Base-by-base conservation (phyloP, 805 yeast species). In the Hanseniaspora jakobsenii region DNA sequence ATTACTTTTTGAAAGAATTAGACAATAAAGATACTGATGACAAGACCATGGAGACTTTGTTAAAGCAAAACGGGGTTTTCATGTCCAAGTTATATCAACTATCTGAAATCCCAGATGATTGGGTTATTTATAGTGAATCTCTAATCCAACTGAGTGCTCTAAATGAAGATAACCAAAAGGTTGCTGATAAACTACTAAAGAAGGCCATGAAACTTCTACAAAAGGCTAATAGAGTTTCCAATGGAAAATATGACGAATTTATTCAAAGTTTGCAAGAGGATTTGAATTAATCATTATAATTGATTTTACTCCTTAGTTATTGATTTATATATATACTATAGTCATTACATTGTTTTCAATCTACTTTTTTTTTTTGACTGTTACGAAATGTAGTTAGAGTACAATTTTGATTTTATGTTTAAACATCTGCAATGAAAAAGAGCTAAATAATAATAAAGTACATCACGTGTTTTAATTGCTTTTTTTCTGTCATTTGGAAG, bases 41-140 rank as follows among this genome's bases (percentile, higher is more conserved):
- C 19, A 42, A 35, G 31, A 29, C 10, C 3, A 42, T 42, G 38
- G 39, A 42, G 29, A 21, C 34, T 21, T 22, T 35, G 7, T 30
- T 42, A 17, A 42, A 42, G 8, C 37, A 42, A 26, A 42, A 42
- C 16, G 37, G 46, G 28, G 37, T 42, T 16, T 42, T 22, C n/a
- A 42, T 42, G 46, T 42, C 46, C 13, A 42, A 42, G 29, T 26
- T 42, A 2, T 42, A 42, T 22, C 46, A 42, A 29, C 12, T 42
- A 7, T 42, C 46, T 10, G 46, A 42, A 19, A 29, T 32, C 10
- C 93, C 94, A 0, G 79, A 78, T 48, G 68, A 81, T 4, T 81
- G 89, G 83, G 94, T 78, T 10, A 73, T 75, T 55, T 70, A 81
- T 36, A 95, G 95, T 1, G 97, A 89, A 60, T 87, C 94, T 1